Percentiles rank a stretch among this genome's conserved stretches.
Conservation (phyloP, 2,329 filamentous ascomycete species). For the Epichloe scottii region DNA sequence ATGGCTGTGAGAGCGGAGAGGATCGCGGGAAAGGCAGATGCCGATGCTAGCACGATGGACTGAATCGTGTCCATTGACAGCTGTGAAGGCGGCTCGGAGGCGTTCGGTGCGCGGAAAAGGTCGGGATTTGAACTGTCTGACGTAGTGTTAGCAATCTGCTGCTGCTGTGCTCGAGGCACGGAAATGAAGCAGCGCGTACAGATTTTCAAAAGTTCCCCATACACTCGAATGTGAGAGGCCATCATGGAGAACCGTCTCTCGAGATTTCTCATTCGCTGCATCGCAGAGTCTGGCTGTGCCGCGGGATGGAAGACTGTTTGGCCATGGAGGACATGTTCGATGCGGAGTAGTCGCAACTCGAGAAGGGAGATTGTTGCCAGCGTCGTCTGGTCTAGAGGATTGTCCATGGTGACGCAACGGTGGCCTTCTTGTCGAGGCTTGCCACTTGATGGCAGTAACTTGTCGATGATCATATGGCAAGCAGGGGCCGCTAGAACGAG, state of each 20-base stretch:
- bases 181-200: constrained; percentile 29
- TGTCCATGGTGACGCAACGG: constrained; percentile 15
- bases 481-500: background rate
- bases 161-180: background rate
- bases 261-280: constrained; percentile 34
- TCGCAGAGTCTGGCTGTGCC: constrained; percentile 27
- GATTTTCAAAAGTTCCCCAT: constrained; percentile 46
- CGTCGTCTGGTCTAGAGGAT: constrained; percentile 37
- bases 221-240: constrained; percentile 39
- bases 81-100: constrained; percentile 36
- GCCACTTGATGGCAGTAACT: background rate
- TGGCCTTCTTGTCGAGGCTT: background rate
- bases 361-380: constrained; percentile 43
- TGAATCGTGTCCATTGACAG: constrained; percentile 38
- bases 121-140: constrained; percentile 41
- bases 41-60: constrained; percentile 43
- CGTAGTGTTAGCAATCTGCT: background rate
- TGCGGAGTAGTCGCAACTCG: constrained; percentile 43
- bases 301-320: constrained; percentile 20
- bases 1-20: constrained; percentile 46
- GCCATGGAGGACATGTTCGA: constrained; percentile 48
- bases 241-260: constrained; percentile 41
- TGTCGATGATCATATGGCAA: background rate
- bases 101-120: constrained; percentile 37
- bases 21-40: constrained; percentile 40